These are phyloP conservation scores for Pythium brassicae DNA, from an alignment of 352 stramenopile genomes.

Conservation along the genomic window DNA sequence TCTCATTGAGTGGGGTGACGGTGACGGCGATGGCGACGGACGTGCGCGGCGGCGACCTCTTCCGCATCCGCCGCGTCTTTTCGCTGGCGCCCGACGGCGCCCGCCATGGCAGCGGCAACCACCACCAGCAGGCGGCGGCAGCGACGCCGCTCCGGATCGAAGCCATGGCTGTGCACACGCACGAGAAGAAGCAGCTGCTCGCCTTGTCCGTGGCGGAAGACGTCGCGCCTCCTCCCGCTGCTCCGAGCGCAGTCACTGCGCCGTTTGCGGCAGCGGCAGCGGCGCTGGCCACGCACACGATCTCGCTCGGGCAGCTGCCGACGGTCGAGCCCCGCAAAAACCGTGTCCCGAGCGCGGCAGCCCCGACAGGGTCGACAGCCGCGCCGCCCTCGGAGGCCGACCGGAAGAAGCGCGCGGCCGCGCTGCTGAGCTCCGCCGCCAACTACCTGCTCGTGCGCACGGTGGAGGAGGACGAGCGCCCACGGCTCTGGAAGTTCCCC, in stretches of 20 bases:
- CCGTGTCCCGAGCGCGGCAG: background rate
- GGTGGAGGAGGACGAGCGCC: slow-evolving; percentile 67
- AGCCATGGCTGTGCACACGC: slow-evolving; percentile 62
- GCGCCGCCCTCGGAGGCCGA: background rate
- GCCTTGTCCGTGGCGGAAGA: slow-evolving; percentile 43
- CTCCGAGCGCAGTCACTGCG: background rate
- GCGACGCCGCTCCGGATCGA: slow-evolving; percentile 29
- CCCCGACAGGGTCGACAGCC: background rate
- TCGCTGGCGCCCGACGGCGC: slow-evolving; percentile 8
- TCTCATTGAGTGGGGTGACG: too few species aligned
- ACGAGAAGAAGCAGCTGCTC: slow-evolving; percentile 72
- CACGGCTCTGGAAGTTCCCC: slow-evolving; percentile 67
- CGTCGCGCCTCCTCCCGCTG: background rate
- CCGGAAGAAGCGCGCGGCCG: background rate
- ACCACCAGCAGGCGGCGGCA: background rate
- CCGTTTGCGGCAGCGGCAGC: background rate
- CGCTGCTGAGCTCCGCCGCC: slow-evolving; percentile 5
- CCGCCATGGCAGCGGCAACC: background rate
- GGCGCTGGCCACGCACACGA: slow-evolving; percentile 18
- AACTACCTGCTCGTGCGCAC: slow-evolving; percentile 70
- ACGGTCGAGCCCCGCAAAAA: slow-evolving; percentile 11
- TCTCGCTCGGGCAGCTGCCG: slow-evolving; percentile 12
- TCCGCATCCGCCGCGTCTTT: slow-evolving; percentile 75
- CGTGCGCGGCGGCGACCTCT: slow-evolving; percentile 53
- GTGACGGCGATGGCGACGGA: slow-evolving; percentile 1